A percentile compares a stretch with the other conserved stretches of the same genome.
phyloP scores from a whole-genome alignment of 257 asterid species.

The Cruciata laevipes region DNA sequence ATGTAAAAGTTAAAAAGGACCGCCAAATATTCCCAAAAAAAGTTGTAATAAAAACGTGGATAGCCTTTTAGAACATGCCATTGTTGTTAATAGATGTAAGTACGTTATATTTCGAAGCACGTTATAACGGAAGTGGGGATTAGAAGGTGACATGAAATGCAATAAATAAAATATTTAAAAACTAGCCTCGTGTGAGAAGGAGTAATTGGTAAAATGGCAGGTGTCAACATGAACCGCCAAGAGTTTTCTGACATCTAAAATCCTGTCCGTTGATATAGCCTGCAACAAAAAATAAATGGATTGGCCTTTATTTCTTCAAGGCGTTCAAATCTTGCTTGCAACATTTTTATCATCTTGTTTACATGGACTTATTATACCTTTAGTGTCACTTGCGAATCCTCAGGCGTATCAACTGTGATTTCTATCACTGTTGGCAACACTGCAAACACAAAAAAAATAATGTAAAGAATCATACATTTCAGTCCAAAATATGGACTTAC shows the following conservation, averaged over 20 bases:
- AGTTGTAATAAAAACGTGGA: too few species aligned
- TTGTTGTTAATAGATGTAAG: neutral
- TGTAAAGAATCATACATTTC: neutral
- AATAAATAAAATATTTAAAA: neutral
- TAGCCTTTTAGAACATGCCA: neutral
- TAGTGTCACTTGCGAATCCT: constrained; percentile 60
- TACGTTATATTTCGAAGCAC: neutral
- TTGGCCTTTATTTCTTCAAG: neutral
- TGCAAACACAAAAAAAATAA: constrained; percentile 14
- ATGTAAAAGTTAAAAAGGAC: too few species aligned
- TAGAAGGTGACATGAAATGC: neutral
- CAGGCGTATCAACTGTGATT: constrained; percentile 52
- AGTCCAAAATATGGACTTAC: neutral
- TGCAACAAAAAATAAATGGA: constrained; percentile 12
- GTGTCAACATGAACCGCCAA: constrained; percentile 66
- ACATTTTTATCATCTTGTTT: neutral
- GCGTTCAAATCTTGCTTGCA: neutral
- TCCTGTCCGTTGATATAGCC: constrained; percentile 96
- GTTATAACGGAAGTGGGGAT: neutral
- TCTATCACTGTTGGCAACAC: constrained; percentile 61
- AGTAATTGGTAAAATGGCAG: constrained; percentile 74
- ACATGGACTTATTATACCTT: constrained; percentile 34
- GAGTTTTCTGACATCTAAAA: constrained; percentile 79
- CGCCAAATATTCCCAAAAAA: too few species aligned
- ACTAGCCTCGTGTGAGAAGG: constrained; percentile 79